Base-by-base conservation (phyloP, 202 grass and related monocot genomes). In the Digitaria exilis region DNA sequence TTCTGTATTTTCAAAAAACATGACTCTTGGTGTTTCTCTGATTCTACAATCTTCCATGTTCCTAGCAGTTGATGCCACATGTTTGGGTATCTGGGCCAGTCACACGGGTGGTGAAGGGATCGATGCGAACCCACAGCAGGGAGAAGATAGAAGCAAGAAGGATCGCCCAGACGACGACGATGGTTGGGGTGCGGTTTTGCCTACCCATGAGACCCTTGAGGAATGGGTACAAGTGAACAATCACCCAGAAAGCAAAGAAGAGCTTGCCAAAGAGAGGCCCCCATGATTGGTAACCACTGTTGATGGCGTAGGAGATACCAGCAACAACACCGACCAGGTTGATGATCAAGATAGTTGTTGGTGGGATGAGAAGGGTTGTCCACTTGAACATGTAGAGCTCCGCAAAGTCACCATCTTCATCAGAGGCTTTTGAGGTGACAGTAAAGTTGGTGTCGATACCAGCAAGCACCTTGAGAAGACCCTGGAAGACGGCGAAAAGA, bases 21-120 rank as follows among this genome's bases (percentile, higher is more conserved):
- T 24, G 11, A 29, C 4, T 24, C 25, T 5, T 43, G 21, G 19
- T 34, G 63, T 71, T 44, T 79, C 34, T 69, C 44, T 83, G 31
- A 80, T 76, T 87, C 78, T 82, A 83, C 19, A 78, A 46, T 22
- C 79, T 55, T 48, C 55, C 5, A 51, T 55, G 77, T 78, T 48
- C 81, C 82, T 87, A 94, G 83, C 92, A 94, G 85, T 94, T 94
- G 87, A 94, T 94, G 76, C 92, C 92, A 89, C 89, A 94, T 69
- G 88, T 87, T 76, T 88, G 84, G 64, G 88, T 86, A 70, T 94
- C 78, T 10, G 92, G 92, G 71, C 92, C 92, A 17, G 87, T 94
- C 75, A 94, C 89, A 28, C 92, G 83, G 67, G 92, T 94, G 34
- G 89, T 94, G 69, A 94, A 89, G 0, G 90, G 87, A 44, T 90